phyloP scores from a whole-genome alignment of 2,329 filamentous ascomycete species.

The Aspergillus phoenicis region DNA sequence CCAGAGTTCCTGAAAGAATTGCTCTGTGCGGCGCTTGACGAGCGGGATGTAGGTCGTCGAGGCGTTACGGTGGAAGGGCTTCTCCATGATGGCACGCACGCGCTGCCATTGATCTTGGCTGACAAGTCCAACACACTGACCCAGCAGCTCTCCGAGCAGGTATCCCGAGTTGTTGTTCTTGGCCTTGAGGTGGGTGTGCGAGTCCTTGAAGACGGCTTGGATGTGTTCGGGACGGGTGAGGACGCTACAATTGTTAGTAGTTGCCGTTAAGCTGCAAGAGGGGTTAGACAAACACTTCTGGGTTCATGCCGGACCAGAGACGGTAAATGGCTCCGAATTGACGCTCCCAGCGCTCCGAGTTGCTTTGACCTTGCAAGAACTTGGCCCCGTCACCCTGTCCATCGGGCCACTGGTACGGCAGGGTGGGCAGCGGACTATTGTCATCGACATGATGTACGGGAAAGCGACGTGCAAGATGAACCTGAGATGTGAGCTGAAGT shows the following conservation, averaged over 20 bases:
- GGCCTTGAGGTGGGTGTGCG: conserved; percentile 49
- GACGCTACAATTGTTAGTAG: conserved; percentile 30
- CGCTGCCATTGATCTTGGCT: conserved; percentile 27
- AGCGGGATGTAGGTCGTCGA: not conserved
- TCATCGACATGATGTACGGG: conserved; percentile 9
- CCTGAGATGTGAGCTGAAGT: not conserved
- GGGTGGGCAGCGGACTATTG: conserved; percentile 7
- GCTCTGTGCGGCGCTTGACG: conserved; percentile 8
- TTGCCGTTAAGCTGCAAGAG: too few species aligned
- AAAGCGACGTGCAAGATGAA: conserved; percentile 5
- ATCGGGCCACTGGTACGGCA: conserved; percentile 35
- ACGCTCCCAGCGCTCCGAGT: conserved; percentile 36
- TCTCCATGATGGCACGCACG: conserved; percentile 6
- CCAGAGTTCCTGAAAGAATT: not conserved
- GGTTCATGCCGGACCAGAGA: conserved; percentile 41
- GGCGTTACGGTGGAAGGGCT: conserved; percentile 2
- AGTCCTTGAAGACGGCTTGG: conserved; percentile 47
- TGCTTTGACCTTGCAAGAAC: conserved; percentile 42
- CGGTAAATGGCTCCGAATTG: conserved; percentile 43
- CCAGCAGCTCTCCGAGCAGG: conserved; percentile 45
- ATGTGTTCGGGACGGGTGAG: conserved; percentile 41
- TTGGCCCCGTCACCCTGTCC: conserved; percentile 46
- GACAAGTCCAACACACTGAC: conserved; percentile 48
- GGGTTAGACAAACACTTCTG: conserved; percentile 41
- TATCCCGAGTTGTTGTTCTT: conserved; percentile 46